These are phyloP conservation scores for Stephanodiscus minutulus DNA, from an alignment of 108 stramenopile species.

Conservation along the genomic window DNA sequence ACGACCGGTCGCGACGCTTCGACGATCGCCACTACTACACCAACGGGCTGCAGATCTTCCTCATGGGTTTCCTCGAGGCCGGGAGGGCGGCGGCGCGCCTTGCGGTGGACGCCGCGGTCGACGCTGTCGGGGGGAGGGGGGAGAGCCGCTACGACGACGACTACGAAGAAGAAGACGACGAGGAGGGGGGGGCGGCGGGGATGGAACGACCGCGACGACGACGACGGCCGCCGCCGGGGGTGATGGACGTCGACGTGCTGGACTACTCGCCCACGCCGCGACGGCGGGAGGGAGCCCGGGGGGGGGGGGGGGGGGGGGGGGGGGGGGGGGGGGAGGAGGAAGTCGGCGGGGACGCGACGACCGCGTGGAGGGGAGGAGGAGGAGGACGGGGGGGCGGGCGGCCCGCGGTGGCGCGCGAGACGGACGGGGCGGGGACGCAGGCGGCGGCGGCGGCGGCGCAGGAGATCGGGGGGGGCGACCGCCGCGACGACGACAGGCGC, in stretches of 20 bases:
- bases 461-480: neutral
- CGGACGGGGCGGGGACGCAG: neutral
- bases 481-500: neutral
- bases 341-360: neutral
- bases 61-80: slow-evolving; percentile 48
- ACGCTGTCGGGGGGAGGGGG: neutral
- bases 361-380: neutral
- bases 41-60: slow-evolving; percentile 47
- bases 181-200: neutral
- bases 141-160: neutral
- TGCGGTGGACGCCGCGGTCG: neutral
- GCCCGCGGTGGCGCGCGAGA: neutral
- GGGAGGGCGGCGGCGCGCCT: slow-evolving; percentile 41
- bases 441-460: neutral
- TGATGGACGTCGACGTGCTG: neutral
- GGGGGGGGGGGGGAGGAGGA: too few species aligned
- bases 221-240: neutral
- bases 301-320: neutral
- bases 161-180: neutral
- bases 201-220: slow-evolving; percentile 3
- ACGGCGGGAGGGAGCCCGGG: neutral
- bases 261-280: neutral
- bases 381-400: neutral
- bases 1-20: too few species aligned
- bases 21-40: slow-evolving; percentile 5